phyloP scores from a whole-genome alignment of 169 alveolate species.

The Condylostoma magnum region DNA sequence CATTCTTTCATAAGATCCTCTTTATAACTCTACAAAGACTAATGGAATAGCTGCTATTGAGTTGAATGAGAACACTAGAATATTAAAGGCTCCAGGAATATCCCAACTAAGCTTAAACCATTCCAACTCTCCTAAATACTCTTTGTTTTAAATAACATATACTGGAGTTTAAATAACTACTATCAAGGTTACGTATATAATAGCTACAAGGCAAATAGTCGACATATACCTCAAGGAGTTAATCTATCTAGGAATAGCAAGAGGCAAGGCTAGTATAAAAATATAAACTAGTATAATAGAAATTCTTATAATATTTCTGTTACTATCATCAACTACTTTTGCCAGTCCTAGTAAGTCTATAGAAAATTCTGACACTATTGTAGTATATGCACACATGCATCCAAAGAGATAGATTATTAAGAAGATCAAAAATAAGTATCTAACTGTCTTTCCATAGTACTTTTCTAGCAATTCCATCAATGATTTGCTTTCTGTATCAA shows the following conservation, averaged over 20 bases:
- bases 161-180: not conserved
- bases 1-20: not conserved
- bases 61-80: not conserved
- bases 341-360: too few relatives aligned
- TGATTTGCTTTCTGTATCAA: not conserved
- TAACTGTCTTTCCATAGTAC: not conserved
- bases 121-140: not conserved
- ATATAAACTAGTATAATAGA: not conserved
- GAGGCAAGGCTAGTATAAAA: not conserved
- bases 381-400: not conserved
- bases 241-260: not conserved
- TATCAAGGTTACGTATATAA: not conserved
- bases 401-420: not conserved
- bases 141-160: too few relatives aligned
- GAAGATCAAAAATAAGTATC: not conserved
- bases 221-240: not conserved
- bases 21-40: conserved; percentile 1
- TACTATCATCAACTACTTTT: not conserved
- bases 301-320: not conserved
- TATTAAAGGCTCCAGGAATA: not conserved
- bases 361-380: not conserved
- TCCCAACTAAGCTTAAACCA: not conserved
- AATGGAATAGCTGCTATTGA: conserved; percentile 3
- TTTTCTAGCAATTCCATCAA: not conserved
- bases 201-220: not conserved